Conservation (phyloP, 2,329 filamentous ascomycete species). For the Xylariaceae sp. region DNA sequence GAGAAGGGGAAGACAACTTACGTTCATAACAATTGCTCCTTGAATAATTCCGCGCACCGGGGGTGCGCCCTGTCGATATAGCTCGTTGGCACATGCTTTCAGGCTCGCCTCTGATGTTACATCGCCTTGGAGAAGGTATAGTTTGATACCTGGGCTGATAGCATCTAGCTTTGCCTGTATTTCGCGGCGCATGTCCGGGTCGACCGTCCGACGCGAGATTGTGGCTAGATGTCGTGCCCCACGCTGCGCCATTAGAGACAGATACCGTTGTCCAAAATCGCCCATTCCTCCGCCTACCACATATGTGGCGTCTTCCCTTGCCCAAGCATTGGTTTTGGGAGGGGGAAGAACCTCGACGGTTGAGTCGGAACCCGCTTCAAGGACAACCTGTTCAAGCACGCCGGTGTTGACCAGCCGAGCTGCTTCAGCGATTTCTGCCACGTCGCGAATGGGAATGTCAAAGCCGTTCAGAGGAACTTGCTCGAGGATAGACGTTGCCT, state of each 20-base stretch:
- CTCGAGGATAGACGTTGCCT: neutral
- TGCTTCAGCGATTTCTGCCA: slow-evolving; percentile 4
- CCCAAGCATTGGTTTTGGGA: slow-evolving; percentile 1
- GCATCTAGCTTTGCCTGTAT: too few species aligned
- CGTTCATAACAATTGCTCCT: slow-evolving; percentile 21
- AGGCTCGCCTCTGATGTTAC: slow-evolving; percentile 15
- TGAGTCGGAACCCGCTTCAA: slow-evolving; percentile 8
- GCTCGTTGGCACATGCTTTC: neutral
- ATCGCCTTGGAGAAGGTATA: too few species aligned
- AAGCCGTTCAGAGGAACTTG: neutral
- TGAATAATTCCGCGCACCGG: slow-evolving; percentile 27
- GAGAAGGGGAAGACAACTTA: slow-evolving; percentile 15
- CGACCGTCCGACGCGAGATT: slow-evolving; percentile 27
- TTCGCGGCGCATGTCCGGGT: slow-evolving; percentile 9
- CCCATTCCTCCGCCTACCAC: slow-evolving; percentile 30
- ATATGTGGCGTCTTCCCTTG: slow-evolving; percentile 15
- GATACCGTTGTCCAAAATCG: slow-evolving; percentile 26
- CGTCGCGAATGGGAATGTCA: neutral
- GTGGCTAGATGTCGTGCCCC: slow-evolving; percentile 28
- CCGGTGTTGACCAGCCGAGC: slow-evolving; percentile 17
- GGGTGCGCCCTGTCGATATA: slow-evolving; percentile 10
- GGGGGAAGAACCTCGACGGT: too few species aligned
- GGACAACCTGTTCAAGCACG: neutral
- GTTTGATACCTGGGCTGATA: too few species aligned
- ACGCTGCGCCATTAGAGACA: slow-evolving; percentile 23